Conservation (phyloP, 2,329 filamentous ascomycete species). For the Didymella pomorum region DNA sequence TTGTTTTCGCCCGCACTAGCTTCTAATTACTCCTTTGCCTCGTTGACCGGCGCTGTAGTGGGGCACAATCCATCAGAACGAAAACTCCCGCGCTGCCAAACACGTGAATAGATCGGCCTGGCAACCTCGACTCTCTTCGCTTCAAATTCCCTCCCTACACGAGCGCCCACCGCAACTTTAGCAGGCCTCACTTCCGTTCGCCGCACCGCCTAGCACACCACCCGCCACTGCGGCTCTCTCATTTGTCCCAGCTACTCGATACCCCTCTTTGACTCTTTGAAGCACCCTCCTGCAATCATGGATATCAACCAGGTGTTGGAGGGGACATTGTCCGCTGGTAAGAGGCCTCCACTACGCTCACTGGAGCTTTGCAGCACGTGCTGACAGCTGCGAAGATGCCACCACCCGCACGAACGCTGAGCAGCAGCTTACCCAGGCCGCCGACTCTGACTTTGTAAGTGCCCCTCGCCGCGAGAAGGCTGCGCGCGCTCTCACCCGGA, state of each 20-base stretch:
- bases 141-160: constrained; percentile 50
- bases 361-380: constrained; percentile 37
- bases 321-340: constrained; percentile 95
- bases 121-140: constrained; percentile 49
- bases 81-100: constrained; percentile 47
- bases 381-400: constrained; percentile 72
- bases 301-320: constrained; percentile 98
- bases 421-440: constrained; percentile 90
- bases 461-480: constrained; percentile 31
- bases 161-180: constrained; percentile 46
- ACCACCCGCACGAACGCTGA: constrained; percentile 89
- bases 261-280: constrained; percentile 35
- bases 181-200: constrained; percentile 26
- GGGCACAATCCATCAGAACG: constrained; percentile 43
- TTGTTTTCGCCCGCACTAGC: constrained; percentile 22
- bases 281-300: constrained; percentile 67
- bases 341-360: constrained; percentile 47
- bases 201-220: constrained; percentile 30
- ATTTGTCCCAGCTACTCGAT: constrained; percentile 26
- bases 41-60: constrained; percentile 34
- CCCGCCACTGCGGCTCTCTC: constrained; percentile 31
- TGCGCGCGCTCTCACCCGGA: constrained; percentile 26
- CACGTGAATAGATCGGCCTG: constrained; percentile 44
- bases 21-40: constrained; percentile 23
- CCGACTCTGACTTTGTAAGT: constrained; percentile 93